Evolutionary conservation across 2,329 filamentous ascomycete genomes (phyloP).

Genomic region (Sporothrix mexicana): DNA sequence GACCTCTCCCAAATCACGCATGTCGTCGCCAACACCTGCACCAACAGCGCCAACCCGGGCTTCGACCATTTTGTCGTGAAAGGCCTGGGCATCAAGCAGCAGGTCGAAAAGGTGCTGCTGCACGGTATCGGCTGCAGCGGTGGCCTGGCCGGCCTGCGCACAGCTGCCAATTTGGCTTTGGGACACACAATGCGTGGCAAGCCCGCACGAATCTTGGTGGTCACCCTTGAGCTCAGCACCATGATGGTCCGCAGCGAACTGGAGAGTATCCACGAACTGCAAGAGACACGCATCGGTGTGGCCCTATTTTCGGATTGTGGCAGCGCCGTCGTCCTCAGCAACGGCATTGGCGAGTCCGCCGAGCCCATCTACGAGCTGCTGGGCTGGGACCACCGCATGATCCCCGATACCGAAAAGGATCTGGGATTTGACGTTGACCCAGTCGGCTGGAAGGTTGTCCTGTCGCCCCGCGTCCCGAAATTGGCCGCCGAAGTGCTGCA

Average conservation of each 20-base stretch:
- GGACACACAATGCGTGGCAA: constrained; percentile 64
- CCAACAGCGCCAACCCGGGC: constrained; percentile 71
- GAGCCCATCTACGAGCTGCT: constrained; percentile 64
- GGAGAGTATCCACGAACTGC: constrained; percentile 63
- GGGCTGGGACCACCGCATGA: constrained; percentile 68
- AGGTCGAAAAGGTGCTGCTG: constrained; percentile 68
- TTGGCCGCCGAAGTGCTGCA: constrained; percentile 58
- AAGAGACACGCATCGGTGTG: constrained; percentile 68
- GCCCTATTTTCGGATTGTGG: constrained; percentile 74
- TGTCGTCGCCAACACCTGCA: constrained; percentile 71
- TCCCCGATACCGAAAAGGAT: constrained; percentile 66
- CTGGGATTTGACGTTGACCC: constrained; percentile 71
- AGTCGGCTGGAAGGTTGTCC: constrained; percentile 68
- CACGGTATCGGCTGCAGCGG: constrained; percentile 71
- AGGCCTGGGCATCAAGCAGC: constrained; percentile 60
- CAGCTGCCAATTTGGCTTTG: constrained; percentile 69
- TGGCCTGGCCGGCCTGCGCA: constrained; percentile 65
- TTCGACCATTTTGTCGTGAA: constrained; percentile 70
- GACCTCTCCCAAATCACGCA: constrained; percentile 65
- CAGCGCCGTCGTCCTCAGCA: constrained; percentile 69
- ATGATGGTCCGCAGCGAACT: constrained; percentile 68
- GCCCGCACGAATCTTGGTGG: constrained; percentile 67
- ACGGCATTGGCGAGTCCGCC: constrained; percentile 58
- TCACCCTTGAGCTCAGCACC: constrained; percentile 68
- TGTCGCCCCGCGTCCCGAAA: constrained; percentile 66